phyloP scores from a whole-genome alignment of 2,329 filamentous ascomycete genomes.

The Fusarium subtropicale region DNA sequence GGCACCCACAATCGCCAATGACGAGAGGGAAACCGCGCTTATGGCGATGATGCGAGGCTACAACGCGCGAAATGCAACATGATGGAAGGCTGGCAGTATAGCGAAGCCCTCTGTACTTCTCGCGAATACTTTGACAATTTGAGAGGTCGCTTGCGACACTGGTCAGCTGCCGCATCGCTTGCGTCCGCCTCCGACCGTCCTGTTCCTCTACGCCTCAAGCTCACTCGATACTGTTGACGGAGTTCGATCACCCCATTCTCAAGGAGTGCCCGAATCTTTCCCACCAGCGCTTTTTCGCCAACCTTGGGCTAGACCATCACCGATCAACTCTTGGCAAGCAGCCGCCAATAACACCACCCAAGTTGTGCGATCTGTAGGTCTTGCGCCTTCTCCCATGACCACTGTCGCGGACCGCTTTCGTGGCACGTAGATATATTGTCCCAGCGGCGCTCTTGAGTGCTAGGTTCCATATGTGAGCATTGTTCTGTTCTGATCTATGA shows the following conservation, averaged over 20 bases:
- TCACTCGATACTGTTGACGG: neutral
- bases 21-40: neutral
- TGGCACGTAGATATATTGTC: neutral
- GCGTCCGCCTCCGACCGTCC: neutral
- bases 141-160: neutral
- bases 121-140: neutral
- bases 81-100: neutral
- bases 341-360: neutral
- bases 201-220: neutral
- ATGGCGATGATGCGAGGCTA: accelerated
- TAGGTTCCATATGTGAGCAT: accelerated
- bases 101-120: neutral
- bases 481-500: neutral
- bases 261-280: neutral
- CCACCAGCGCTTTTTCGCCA: neutral
- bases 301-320: neutral
- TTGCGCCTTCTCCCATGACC: too few species aligned
- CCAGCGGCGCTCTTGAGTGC: neutral
- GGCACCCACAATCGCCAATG: neutral
- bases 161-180: neutral
- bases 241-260: neutral
- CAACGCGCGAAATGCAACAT: neutral
- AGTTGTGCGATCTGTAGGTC: neutral
- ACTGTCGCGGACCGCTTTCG: neutral
- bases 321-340: neutral